Base-by-base conservation (phyloP, 192 early-diverging fungal genomes). In the Funneliformis geosporum region DNA sequence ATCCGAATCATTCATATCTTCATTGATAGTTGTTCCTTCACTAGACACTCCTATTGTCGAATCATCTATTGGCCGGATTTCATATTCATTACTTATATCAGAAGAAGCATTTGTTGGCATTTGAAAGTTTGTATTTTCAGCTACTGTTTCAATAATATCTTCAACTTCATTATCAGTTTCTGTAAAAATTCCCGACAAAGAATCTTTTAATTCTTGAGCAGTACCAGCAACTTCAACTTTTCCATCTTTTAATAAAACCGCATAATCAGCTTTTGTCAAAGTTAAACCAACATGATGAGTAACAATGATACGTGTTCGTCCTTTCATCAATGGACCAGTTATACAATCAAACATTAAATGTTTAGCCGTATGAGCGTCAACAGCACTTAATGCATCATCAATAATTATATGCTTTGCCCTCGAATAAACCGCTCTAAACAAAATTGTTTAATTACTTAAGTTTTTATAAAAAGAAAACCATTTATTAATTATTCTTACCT, bases 331-430 rank as follows among this genome's bases (percentile, higher is more conserved):
- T 28, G 87, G 88, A 23, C 90, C 90, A 9, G 88, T 85, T 79
- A 99, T 76, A 75, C 94, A 94, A 67, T 92, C 79, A 4, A 90
- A 86, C 61, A 94, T 90, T 47, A 99, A 87, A 73, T 95, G 94
- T 55, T 91, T 91, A 28, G 92, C 96, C 2, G 96, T 98, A 70
- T 96, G 96, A 7, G 95, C 92, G 81, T 99, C 98, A 1, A 98
- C 97, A 38, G 98, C 98, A 33, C 93, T 94, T 60, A 98, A 86
- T 80, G 92, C 93, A 81, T 96, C 96, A 83, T 98, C 96, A 68
- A 96, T 83, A 1, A 97, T 81, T 59, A 97, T 79, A 43, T 89
- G 86, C 8, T 80, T 83, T 25, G 91, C 88, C 18, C 82, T 65
- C 14, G 86, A 90, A 84, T 96, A 98, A 8, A 97, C 86, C 6